Evolutionary conservation across 2,329 filamentous ascomycete genomes (phyloP).

Genomic region (Ophiostoma fasciatum): DNA sequence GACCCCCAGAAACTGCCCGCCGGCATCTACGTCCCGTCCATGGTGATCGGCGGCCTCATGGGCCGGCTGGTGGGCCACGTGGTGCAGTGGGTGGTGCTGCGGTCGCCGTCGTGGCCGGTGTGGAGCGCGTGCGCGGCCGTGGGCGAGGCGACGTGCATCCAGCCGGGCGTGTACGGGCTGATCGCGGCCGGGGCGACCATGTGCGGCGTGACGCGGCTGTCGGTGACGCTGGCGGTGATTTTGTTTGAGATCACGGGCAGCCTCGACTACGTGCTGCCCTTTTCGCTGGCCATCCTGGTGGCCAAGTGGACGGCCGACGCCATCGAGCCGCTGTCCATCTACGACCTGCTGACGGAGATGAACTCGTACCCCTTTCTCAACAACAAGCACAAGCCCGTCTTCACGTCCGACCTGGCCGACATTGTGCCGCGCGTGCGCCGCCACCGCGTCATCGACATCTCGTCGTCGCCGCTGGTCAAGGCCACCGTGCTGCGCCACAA

Average conservation of each 20-base stretch:
- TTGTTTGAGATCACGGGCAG: conserved; percentile 92
- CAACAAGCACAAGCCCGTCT: conserved; percentile 84
- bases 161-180: conserved; percentile 91
- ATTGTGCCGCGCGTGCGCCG: conserved; percentile 64
- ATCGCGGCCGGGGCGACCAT: conserved; percentile 93
- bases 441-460: conserved; percentile 78
- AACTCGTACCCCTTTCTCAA: conserved; percentile 97
- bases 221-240: conserved; percentile 87
- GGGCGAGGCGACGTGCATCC: conserved; percentile 69
- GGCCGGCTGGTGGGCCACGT: conserved; percentile 77
- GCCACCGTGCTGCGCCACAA: conserved; percentile 65
- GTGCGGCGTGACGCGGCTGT: conserved; percentile 90
- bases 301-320: conserved; percentile 98
- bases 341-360: conserved; percentile 90
- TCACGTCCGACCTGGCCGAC: conserved; percentile 76
- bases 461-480: conserved; percentile 62
- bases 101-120: conserved; percentile 53
- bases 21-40: conserved; percentile 95
- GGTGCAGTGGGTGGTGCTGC: conserved; percentile 67
- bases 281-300: conserved; percentile 80
- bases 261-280: conserved; percentile 86
- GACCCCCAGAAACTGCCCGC: conserved; percentile 63
- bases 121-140: conserved; percentile 60
- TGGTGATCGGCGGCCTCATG: conserved; percentile 92
- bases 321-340: conserved; percentile 86